phyloP scores from a whole-genome alignment of 2,329 filamentous ascomycete species.

The Colletotrichum chlorophyti region DNA sequence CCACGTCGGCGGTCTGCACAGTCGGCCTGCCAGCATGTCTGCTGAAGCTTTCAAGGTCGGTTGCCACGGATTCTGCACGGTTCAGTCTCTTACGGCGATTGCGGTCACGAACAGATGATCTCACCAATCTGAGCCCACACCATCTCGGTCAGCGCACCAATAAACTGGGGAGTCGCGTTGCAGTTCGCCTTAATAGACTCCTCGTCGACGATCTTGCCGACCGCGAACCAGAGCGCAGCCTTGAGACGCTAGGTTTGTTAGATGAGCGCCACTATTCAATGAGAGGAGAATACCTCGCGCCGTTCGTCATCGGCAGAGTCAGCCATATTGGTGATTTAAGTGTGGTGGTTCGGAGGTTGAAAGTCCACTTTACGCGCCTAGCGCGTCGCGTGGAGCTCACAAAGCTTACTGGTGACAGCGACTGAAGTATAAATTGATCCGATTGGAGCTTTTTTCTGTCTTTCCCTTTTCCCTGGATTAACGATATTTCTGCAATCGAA shows the following conservation, averaged over 20 bases:
- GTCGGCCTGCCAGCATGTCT: conserved; percentile 83
- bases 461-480: too few species aligned
- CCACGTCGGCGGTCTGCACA: conserved; percentile 84
- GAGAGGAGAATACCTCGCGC: conserved; percentile 39
- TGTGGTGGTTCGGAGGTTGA: neutral
- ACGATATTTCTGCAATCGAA: too few species aligned
- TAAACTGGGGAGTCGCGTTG: conserved; percentile 92
- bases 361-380: conserved; percentile 28
- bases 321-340: conserved; percentile 36
- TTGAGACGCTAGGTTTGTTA: conserved; percentile 71
- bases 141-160: conserved; percentile 84
- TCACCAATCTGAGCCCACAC: conserved; percentile 81
- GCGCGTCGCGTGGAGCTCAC: conserved; percentile 2
- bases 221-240: conserved; percentile 81
- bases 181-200: conserved; percentile 75
- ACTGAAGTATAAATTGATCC: too few species aligned
- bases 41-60: conserved; percentile 63
- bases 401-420: neutral
- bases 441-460: neutral
- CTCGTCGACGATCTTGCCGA: conserved; percentile 89
- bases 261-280: neutral
- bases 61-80: conserved; percentile 58
- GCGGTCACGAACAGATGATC: too few species aligned
- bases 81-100: neutral
- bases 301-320: conserved; percentile 41